phyloP scores from a whole-genome alignment of 106 monocot species.

The Allium fistulosum region DNA sequence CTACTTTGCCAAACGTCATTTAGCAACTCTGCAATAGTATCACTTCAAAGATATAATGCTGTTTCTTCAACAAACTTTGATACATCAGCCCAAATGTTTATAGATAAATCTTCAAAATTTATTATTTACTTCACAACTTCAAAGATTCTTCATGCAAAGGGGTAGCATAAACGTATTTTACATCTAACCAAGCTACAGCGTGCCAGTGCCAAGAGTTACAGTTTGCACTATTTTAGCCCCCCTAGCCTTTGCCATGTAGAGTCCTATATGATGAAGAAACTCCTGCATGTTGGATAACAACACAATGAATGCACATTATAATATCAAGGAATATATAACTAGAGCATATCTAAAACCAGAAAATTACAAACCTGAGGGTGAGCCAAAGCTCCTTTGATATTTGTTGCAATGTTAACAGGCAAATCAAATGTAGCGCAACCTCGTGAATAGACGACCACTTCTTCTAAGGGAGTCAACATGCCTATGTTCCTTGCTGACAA shows the following conservation, averaged over 20 bases:
- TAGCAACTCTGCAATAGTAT: too few species aligned
- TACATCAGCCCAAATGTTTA: too few species aligned
- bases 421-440: constrained; percentile 85
- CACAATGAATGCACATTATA: not conserved
- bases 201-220: constrained; percentile 9
- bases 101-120: too few species aligned
- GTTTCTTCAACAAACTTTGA: too few species aligned
- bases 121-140: too few species aligned
- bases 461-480: constrained; percentile 55
- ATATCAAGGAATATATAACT: not conserved
- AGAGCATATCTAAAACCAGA: not conserved
- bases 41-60: too few species aligned
- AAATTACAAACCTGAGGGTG: constrained; percentile 67
- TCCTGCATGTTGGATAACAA: not conserved
- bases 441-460: constrained; percentile 79
- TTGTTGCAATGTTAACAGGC: constrained; percentile 46
- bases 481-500: constrained; percentile 76
- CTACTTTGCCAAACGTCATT: too few species aligned
- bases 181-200: too few species aligned
- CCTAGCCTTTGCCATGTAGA: constrained; percentile 51
- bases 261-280: constrained; percentile 49
- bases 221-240: constrained; percentile 50
- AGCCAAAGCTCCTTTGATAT: constrained; percentile 48
- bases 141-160: too few species aligned
- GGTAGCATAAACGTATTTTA: too few species aligned